A percentile compares a stretch with the other conserved stretches of the same genome.
Conservation (phyloP, 768 basidiomycete genomes). For the Sarcodon aspratus region DNA sequence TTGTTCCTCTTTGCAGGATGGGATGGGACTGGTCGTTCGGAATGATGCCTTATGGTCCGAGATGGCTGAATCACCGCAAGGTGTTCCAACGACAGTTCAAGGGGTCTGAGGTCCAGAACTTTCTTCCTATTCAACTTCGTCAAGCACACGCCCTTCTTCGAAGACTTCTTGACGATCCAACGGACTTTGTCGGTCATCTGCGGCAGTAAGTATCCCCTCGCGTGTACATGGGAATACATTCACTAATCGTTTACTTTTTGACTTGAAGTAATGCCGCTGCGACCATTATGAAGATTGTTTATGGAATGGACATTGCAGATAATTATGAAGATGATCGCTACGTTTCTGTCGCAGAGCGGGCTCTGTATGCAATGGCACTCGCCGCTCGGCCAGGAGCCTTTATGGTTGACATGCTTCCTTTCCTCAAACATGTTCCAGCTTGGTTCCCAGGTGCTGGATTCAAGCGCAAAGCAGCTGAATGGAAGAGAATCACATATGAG, state of each 20-base stretch:
- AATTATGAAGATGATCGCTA: constrained; percentile 12
- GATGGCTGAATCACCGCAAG: no score
- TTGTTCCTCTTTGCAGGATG: constrained; percentile 15
- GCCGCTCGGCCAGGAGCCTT: constrained; percentile 21
- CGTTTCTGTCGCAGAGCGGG: constrained; percentile 14
- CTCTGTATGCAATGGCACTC: constrained; percentile 12
- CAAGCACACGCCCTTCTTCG: constrained; percentile 32
- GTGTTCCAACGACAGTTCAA: no score
- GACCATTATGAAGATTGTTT: constrained; percentile 15
- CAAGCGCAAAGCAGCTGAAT: constrained; percentile 18
- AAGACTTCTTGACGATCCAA: constrained; percentile 26
- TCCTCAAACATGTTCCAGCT: constrained; percentile 22
- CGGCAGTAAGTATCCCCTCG: constrained; percentile 20
- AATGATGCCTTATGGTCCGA: no score
- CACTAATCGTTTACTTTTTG: neutral
- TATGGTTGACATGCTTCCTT: constrained; percentile 19
- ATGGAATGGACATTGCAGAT: constrained; percentile 14
- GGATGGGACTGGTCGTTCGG: constrained; percentile 15
- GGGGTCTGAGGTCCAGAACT: no score
- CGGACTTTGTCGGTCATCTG: constrained; percentile 24
- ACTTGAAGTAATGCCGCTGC: constrained; percentile 13
- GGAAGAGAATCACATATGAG: constrained; percentile 2
- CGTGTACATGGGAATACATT: neutral
- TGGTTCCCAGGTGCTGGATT: constrained; percentile 30
- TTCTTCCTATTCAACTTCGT: no score